A percentile compares a stretch with the other conserved stretches of the same genome.
Conservation (phyloP, 139 green algal species). For the Ulvella scutata region DNA sequence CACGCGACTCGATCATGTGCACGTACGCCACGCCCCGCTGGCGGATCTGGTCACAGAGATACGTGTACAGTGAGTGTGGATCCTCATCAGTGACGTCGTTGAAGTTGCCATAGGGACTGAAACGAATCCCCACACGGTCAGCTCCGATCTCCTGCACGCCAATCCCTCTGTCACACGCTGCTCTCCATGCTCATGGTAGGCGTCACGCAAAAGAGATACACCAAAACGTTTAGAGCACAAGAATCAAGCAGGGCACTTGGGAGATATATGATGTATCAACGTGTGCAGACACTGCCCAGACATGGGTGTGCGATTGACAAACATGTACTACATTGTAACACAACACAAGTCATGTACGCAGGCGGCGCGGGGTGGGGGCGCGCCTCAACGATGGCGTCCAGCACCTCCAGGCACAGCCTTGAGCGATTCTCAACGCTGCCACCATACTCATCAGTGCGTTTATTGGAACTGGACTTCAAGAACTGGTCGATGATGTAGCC, state of each 20-base stretch:
- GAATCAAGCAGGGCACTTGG: too few relatives aligned
- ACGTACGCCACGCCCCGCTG: slow-evolving; percentile 44
- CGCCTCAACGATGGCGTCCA: slow-evolving; percentile 7
- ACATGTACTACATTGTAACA: not conserved
- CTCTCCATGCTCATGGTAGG: too few relatives aligned
- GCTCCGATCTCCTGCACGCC: slow-evolving; percentile 30
- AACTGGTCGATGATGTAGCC: slow-evolving; percentile 61
- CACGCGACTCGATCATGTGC: slow-evolving; percentile 52
- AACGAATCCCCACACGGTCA: slow-evolving; percentile 44
- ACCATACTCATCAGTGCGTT: slow-evolving; percentile 50
- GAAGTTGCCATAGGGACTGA: slow-evolving; percentile 46
- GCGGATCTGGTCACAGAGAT: slow-evolving; percentile 53
- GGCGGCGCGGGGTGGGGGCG: not conserved
- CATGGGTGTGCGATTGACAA: too few relatives aligned
- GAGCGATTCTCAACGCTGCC: slow-evolving; percentile 36
- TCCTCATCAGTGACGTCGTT: slow-evolving; percentile 18
- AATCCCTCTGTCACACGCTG: too few relatives aligned
- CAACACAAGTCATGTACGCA: not conserved
- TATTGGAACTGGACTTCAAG: slow-evolving; percentile 32
- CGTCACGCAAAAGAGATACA: too few relatives aligned
- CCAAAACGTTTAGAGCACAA: too few relatives aligned
- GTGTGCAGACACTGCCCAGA: too few relatives aligned
- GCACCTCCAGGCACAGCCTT: slow-evolving; percentile 15
- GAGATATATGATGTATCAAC: too few relatives aligned
- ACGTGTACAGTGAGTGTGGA: slow-evolving; percentile 21